These are phyloP conservation scores for Collybia mongolica DNA, from an alignment of 768 basidiomycete species.

Conservation along the genomic window DNA sequence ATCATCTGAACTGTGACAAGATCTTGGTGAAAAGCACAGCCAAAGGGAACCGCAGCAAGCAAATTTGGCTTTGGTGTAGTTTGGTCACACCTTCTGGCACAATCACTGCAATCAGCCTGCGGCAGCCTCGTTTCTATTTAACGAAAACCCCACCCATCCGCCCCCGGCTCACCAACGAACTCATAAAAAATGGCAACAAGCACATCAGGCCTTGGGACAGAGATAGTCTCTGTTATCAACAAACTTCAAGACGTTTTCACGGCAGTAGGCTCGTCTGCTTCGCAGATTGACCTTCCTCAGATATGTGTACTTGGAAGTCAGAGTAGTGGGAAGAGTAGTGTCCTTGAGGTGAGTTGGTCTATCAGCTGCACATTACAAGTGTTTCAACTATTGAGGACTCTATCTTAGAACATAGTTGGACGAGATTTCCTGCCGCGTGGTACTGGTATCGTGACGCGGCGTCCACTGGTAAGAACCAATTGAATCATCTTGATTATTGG, in stretches of 20 bases:
- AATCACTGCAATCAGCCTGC: constrained; percentile 15
- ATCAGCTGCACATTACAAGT: background rate
- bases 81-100: constrained; percentile 13
- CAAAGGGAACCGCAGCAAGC: background rate
- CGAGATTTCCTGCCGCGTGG: constrained; percentile 99
- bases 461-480: constrained; percentile 75
- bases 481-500: background rate
- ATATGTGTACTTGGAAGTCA: constrained; percentile 91
- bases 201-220: constrained; percentile 70
- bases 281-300: constrained; percentile 86
- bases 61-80: constrained; percentile 15
- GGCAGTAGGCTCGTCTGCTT: constrained; percentile 74
- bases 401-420: constrained; percentile 87
- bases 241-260: constrained; percentile 91
- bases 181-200: constrained; percentile 48
- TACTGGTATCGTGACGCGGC: constrained; percentile 96
- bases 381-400: constrained; percentile 5
- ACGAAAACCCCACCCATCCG: constrained; percentile 9
- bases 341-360: constrained; percentile 66
- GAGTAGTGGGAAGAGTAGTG: constrained; percentile 92
- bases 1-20: no score
- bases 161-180: background rate
- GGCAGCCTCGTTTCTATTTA: constrained; percentile 11
- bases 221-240: constrained; percentile 81
- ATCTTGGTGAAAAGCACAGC: no score